Conservation (phyloP, 208 protist species). For the Leishmania amazonensis region DNA sequence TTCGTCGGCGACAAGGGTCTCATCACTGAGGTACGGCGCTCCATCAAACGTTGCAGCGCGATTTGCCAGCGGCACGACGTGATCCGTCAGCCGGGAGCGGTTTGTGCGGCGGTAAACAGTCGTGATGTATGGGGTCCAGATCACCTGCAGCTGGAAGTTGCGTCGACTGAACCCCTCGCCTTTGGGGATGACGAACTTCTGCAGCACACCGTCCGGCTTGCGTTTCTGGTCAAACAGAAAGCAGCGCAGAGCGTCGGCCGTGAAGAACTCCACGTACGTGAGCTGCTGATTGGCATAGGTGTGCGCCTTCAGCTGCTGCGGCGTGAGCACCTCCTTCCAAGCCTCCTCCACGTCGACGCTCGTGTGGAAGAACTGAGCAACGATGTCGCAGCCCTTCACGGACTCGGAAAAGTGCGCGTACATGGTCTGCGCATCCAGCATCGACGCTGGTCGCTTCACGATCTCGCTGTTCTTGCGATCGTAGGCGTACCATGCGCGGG, state of each 20-base stretch:
- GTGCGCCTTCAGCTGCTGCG: constrained; percentile 14
- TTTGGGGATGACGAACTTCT: constrained; percentile 91
- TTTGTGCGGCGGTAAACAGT: constrained; percentile 88
- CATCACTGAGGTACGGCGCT: constrained; percentile 71
- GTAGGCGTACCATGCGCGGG: constrained; percentile 91
- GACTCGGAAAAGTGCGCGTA: constrained; percentile 64
- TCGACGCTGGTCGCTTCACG: constrained; percentile 76
- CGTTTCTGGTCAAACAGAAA: constrained; percentile 83
- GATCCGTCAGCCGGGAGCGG: constrained; percentile 67
- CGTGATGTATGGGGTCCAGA: constrained; percentile 89
- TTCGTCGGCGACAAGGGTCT: constrained; percentile 82
- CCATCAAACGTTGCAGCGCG: constrained; percentile 88
- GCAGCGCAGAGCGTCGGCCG: constrained; percentile 60
- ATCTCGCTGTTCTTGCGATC: constrained; percentile 82
- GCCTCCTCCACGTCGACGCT: constrained; percentile 51
- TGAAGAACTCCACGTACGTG: constrained; percentile 90
- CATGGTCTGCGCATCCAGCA: constrained; percentile 89
- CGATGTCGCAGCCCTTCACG: constrained; percentile 57
- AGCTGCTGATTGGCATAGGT: constrained; percentile 44
- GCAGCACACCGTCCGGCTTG: constrained; percentile 90
- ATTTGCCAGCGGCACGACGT: constrained; percentile 46
- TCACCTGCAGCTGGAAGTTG: constrained; percentile 85
- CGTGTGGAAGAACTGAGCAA: constrained; percentile 88
- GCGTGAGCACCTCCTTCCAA: constrained; percentile 36
- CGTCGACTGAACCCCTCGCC: constrained; percentile 62